These are phyloP conservation scores for Malus orientalis DNA, from an alignment of 306 rosid species.

Conservation along the genomic window DNA sequence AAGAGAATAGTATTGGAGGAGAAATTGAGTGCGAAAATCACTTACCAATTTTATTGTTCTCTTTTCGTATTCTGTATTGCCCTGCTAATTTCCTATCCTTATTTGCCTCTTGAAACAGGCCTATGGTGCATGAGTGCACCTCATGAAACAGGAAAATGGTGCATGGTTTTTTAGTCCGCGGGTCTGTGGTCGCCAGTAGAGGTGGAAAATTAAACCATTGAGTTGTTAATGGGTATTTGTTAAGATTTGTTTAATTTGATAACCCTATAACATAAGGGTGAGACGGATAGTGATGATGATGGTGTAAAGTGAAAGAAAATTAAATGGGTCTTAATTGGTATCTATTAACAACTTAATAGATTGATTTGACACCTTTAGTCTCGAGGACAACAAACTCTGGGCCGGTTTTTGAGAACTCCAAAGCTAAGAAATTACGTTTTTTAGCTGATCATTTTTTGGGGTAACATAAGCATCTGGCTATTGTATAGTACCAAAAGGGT, in stretches of 20 bases:
- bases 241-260: no score
- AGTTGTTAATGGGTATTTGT: no score
- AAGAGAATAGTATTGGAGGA: no score
- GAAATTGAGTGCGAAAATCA: neutral
- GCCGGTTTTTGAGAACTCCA: neutral
- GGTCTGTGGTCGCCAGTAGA: no score
- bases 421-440: neutral
- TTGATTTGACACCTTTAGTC: no score
- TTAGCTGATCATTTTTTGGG: neutral
- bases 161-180: neutral
- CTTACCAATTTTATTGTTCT: neutral
- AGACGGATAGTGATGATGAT: no score
- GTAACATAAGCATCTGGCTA: slow-evolving; percentile 8
- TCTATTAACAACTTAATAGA: no score
- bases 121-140: neutral
- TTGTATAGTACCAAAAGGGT: neutral
- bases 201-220: no score
- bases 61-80: neutral
- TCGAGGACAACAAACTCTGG: fast-evolving
- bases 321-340: no score
- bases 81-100: neutral
- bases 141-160: slow-evolving; percentile 7
- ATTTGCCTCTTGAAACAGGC: slow-evolving; percentile 3
- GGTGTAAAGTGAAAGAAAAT: no score
- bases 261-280: no score